A percentile compares a stretch with the other conserved stretches of the same genome.
Evolutionary conservation across 441 rosid species (phyloP).

Genomic region (Geranium incanum): DNA sequence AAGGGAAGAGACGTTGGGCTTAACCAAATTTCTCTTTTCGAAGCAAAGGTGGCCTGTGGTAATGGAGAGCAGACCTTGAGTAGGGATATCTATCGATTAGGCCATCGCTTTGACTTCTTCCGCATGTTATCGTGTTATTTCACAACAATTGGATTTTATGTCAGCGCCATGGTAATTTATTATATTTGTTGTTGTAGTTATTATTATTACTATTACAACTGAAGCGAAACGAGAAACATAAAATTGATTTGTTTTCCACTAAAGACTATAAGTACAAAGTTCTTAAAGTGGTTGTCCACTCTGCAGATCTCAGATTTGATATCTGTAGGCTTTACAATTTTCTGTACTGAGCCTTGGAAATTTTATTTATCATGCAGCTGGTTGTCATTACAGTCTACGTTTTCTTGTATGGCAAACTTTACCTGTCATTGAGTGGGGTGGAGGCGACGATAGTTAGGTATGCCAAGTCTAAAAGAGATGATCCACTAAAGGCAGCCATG

Average conservation of each 20-base stretch:
- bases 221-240: slow-evolving; percentile 5
- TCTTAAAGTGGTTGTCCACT: not conserved
- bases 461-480: slow-evolving; percentile 56
- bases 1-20: slow-evolving; percentile 97
- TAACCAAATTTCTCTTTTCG: slow-evolving; percentile 39
- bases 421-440: slow-evolving; percentile 77
- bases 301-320: slow-evolving; percentile 6
- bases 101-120: no score
- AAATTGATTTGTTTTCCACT: not conserved
- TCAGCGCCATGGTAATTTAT: slow-evolving; percentile 52
- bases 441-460: slow-evolving; percentile 66
- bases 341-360: slow-evolving; percentile 14
- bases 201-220: slow-evolving; percentile 28
- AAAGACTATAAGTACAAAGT: not conserved
- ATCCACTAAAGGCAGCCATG: slow-evolving; percentile 75
- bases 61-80: no score
- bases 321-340: not conserved
- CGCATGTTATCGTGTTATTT: slow-evolving; percentile 67
- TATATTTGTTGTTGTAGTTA: slow-evolving; percentile 14
- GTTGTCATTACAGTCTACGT: slow-evolving; percentile 63
- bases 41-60: no score
- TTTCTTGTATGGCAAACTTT: slow-evolving; percentile 82
- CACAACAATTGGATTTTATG: slow-evolving; percentile 75
- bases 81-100: no score
- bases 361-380: slow-evolving; percentile 39